These are phyloP conservation scores for Agaricus blazei DNA, from an alignment of 768 basidiomycete species.

Conservation along the genomic window DNA sequence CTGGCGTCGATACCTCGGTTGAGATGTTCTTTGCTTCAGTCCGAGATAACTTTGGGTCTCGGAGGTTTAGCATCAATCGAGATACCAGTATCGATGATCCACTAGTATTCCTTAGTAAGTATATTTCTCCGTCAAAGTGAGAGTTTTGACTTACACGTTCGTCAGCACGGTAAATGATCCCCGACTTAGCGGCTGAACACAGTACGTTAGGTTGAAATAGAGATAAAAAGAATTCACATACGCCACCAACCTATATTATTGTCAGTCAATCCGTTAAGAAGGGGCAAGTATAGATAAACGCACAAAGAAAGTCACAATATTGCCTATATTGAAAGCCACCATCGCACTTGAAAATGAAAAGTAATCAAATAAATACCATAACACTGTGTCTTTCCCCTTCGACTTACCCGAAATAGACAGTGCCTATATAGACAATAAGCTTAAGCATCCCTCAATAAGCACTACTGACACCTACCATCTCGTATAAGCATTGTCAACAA, in stretches of 20 bases:
- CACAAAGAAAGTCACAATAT: constrained; percentile 34
- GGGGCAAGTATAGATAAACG: constrained; percentile 5
- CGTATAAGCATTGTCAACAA: constrained; percentile 31
- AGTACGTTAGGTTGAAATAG: neutral
- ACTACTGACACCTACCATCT: constrained; percentile 24
- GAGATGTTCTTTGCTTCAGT: neutral
- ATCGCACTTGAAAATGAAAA: constrained; percentile 24
- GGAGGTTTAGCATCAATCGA: neutral
- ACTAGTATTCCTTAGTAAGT: neutral
- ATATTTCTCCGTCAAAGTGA: neutral
- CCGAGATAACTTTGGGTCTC: neutral
- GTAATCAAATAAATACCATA: neutral
- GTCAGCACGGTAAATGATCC: constrained; percentile 20
- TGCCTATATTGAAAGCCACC: constrained; percentile 27
- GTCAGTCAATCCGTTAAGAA: neutral
- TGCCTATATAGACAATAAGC: constrained; percentile 19
- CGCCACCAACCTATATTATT: constrained; percentile 3
- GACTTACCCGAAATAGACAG: constrained; percentile 33
- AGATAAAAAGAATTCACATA: neutral
- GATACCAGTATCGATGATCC: neutral
- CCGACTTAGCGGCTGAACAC: constrained; percentile 15
- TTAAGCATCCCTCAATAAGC: neutral
- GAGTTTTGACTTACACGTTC: constrained; percentile 19
- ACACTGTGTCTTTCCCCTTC: neutral
- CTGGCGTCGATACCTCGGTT: no score